Evolutionary conservation across 1,284 basidiomycete species (phyloP), one percentile per base, ranked within the genome.

Genomic region (Filobasidium uniguttulatum): DNA sequence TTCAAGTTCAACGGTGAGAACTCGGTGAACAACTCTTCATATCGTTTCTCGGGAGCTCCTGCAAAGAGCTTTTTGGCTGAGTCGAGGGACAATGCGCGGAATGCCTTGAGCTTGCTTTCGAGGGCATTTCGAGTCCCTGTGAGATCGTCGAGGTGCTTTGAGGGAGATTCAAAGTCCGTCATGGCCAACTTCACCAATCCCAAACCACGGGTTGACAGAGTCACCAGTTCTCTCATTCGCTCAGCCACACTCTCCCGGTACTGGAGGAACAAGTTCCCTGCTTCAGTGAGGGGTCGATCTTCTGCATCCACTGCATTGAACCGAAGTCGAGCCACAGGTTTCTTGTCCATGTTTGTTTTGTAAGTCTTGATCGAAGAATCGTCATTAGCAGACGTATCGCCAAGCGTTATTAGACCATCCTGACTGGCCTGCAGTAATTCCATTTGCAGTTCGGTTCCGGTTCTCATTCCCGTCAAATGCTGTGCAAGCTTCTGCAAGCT

Each of bases 401-500:
- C n/a, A 8, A 36, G 26, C 14, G 17, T 9, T 10, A 36, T 29
- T 22, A 26, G 34, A 7, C 38, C 55, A 10, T 40, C 52, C 35
- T 76, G 68, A 22, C 79, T 77, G 0, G 82, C 82, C 59, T 59
- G 75, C 17, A 82, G 78, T 29, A 94, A 67, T 44, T 89, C 83
- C 53, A 82, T 80, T 61, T 93, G 88, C 26, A 94, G 65, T 28
- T 79, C 75, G 2, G 83, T 87, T 0, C 87, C 84, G 52, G 83
- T 81, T 40, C 90, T 71, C 51, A 94, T 70, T 19, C 89, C 87
- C 46, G 83, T 88, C 35, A 94, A 69, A 69, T 94, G 89, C 62
- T 96, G 90, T 1, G 85, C 90, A 3, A 96, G 75, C 15, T 86
- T 73, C 54, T 84, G 89, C 60, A 96, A 73, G 56, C 80, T 82